Conservation (phyloP, 2,329 filamentous ascomycete species). For the Colletotrichum sp. region DNA sequence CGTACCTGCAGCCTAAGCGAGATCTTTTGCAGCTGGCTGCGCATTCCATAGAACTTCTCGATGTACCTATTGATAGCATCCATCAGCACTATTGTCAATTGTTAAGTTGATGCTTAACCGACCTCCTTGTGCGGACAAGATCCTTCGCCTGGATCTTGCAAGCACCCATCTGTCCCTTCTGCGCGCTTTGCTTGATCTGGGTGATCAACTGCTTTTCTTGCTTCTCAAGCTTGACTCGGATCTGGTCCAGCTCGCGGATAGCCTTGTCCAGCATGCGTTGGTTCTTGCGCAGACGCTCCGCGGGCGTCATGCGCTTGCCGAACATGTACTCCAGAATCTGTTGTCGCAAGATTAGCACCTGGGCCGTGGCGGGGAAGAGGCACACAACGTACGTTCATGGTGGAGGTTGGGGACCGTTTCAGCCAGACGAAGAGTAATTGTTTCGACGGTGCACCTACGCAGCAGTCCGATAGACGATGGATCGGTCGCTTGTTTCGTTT, state of each 20-base stretch:
- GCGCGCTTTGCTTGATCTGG: conserved; percentile 98
- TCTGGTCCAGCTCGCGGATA: conserved; percentile 93
- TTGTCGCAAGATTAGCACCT: conserved; percentile 19
- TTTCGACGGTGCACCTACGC: neutral
- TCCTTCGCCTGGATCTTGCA: conserved; percentile 99
- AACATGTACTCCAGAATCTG: conserved; percentile 99
- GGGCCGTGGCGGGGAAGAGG: conserved; percentile 4
- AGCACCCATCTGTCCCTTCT: conserved; percentile 98
- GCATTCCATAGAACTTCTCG: conserved; percentile 98
- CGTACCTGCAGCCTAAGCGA: conserved; percentile 88
- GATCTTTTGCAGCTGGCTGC: conserved; percentile 95
- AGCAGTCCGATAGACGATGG: neutral
- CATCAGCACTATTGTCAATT: neutral
- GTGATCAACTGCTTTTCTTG: conserved; percentile 96
- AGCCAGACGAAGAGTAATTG: neutral
- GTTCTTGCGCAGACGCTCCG: conserved; percentile 89
- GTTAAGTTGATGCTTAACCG: conserved; percentile 18
- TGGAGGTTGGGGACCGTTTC: conserved; percentile 22
- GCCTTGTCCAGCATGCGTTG: conserved; percentile 97
- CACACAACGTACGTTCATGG: conserved; percentile 61
- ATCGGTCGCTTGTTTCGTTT: neutral
- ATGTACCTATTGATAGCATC: conserved; percentile 70
- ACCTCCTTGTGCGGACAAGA: conserved; percentile 87
- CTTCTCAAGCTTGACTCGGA: conserved; percentile 94
- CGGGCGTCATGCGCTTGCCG: conserved; percentile 98